Evolutionary conservation across 1,284 basidiomycete genomes (phyloP), one percentile per base, ranked within the genome.

Genomic region (Puccinia coronata): DNA sequence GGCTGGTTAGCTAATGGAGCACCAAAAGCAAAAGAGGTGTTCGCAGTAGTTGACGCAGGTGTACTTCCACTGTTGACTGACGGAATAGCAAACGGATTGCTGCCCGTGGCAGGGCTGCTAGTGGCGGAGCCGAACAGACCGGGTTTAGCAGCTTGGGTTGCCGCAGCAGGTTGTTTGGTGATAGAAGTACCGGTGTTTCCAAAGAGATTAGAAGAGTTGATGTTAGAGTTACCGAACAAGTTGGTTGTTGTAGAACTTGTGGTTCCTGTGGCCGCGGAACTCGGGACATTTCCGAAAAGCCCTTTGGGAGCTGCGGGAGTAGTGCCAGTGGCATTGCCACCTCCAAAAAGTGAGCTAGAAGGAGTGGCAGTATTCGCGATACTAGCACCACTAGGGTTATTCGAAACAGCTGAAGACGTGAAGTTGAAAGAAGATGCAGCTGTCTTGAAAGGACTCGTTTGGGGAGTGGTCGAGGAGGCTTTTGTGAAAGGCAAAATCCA

Each of bases 401-500:
- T 57, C 55, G 73, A 28, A 20, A 28, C 25, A 20, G 73, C 14
- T 23, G 34, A 1, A 23, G 55, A 4, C 23, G 5, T 34, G 34
- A 59, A 36, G n/a, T 43, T 59, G 23, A 61, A 59, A 14, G 49
- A 36, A 16, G 47, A 3, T 28, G 59, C 31, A 34, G 31, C 23
- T 25, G 53, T 12, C 55, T 80, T 80, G 31, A 69, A 20, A 34
- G 78, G 78, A 53, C 78, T 80, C 36, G 67, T 55, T 34, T 71
- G 67, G 51, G 78, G 78, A 16, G 78, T 80, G 23, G 78, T 80
- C 5, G 78, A 72, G 9, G 53, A 49, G 28, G 72, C 67, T 80
- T 53, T 36, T 36, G 49, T 34, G 47, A 18, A 28, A 39, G 39
- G 39, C 9, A 9, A 14, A n/a, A 65, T 61, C 25, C 6, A 61